Conservation (phyloP, 2,329 filamentous ascomycete genomes). For the Neonectria magnoliae region DNA sequence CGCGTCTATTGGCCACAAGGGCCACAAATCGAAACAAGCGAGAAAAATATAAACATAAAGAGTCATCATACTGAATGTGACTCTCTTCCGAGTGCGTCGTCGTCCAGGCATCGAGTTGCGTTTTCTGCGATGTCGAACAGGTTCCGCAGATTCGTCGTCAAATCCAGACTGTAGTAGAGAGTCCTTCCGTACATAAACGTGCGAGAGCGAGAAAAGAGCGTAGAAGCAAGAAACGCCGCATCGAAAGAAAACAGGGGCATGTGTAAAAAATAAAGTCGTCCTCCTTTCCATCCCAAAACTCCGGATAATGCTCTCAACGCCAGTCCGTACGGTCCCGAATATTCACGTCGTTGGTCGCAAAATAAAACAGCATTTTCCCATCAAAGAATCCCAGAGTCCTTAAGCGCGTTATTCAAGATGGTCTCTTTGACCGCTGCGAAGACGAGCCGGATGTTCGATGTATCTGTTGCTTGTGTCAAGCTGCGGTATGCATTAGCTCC, state of each 20-base stretch:
- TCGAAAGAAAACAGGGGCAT: conserved; percentile 33
- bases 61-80: conserved; percentile 29
- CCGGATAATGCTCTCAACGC: conserved; percentile 43
- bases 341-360: conserved; percentile 35
- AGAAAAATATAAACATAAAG: conserved; percentile 34
- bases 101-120: conserved; percentile 20
- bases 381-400: conserved; percentile 96
- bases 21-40: conserved; percentile 30
- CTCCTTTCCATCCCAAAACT: conserved; percentile 38
- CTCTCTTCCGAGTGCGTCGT: conserved; percentile 21
- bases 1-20: conserved; percentile 33
- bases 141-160: conserved; percentile 22
- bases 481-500: conserved; percentile 57
- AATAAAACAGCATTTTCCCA: conserved; percentile 31
- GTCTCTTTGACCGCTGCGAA: conserved; percentile 99
- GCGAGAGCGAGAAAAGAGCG: conserved; percentile 26
- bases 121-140: conserved; percentile 20
- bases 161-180: conserved; percentile 21
- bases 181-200: conserved; percentile 23
- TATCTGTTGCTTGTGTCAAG: conserved; percentile 98
- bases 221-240: conserved; percentile 30
- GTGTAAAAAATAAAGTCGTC: conserved; percentile 37
- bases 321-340: conserved; percentile 35
- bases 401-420: conserved; percentile 96
- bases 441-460: conserved; percentile 95